These are phyloP conservation scores for Taphrina deformans DNA, from an alignment of 1,139 yeast species.

Conservation along the genomic window DNA sequence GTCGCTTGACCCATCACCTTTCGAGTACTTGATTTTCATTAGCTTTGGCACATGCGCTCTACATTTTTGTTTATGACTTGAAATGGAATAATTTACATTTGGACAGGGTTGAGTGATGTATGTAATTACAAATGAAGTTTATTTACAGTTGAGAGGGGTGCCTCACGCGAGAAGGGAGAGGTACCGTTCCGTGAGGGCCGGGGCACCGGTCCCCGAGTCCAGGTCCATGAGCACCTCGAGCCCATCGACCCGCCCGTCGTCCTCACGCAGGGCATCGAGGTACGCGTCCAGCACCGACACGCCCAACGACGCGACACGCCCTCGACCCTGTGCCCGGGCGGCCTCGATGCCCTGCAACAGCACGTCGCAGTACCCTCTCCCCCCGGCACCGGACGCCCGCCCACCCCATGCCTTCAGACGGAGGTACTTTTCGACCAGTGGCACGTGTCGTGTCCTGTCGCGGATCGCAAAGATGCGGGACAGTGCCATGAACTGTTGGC, in stretches of 20 bases:
- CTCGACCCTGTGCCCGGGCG: neutral
- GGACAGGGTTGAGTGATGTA: too few relatives aligned
- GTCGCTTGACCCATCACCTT: conserved; percentile 6
- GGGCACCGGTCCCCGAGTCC: neutral
- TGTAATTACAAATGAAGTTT: too few relatives aligned
- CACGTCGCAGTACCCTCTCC: neutral
- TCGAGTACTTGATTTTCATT: neutral
- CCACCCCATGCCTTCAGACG: too few relatives aligned
- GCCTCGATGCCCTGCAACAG: neutral
- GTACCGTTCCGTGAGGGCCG: neutral
- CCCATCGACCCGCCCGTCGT: neutral
- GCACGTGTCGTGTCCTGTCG: neutral
- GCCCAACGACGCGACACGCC: neutral
- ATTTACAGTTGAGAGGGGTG: too few relatives aligned
- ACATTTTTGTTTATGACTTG: too few relatives aligned
- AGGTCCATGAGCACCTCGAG: neutral
- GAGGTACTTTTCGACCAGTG: neutral
- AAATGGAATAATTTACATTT: too few relatives aligned
- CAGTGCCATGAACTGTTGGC: neutral
- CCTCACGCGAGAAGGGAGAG: neutral
- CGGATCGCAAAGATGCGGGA: neutral
- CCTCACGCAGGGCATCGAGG: neutral
- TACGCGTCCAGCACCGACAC: neutral
- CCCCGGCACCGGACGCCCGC: too few relatives aligned
- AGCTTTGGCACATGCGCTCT: neutral